A percentile compares a stretch with the other conserved stretches of the same genome.
Evolutionary conservation across 169 alveolate species (phyloP).

Genomic region (Plasmodium relictum): DNA sequence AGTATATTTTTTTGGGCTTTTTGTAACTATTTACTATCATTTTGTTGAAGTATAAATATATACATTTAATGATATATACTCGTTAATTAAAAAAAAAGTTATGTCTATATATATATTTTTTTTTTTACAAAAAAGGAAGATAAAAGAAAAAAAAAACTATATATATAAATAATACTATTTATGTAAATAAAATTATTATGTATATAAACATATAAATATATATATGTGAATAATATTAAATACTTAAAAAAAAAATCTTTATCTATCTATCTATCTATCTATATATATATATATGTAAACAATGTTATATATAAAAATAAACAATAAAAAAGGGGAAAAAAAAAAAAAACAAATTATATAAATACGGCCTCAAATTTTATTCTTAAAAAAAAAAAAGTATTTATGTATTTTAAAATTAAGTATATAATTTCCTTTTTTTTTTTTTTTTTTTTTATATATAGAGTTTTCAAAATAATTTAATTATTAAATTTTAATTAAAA

Average conservation of each 20-base stretch:
- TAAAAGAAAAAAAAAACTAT: too few species aligned
- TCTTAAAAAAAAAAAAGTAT: conserved; percentile 8
- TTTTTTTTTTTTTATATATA: not conserved
- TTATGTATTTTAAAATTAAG: not conserved
- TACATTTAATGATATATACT: too few species aligned
- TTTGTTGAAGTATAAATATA: too few species aligned
- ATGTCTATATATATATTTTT: too few species aligned
- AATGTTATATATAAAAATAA: not conserved
- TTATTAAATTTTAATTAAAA: conserved; percentile 64
- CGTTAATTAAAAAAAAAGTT: too few species aligned
- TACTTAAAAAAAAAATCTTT: not conserved
- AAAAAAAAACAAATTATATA: conserved; percentile 3
- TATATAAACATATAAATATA: too few species aligned
- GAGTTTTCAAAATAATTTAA: conserved; percentile 31
- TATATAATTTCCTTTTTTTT: not conserved
- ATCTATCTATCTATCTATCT: not conserved
- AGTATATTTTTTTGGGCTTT: conserved; percentile 28
- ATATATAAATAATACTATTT: too few species aligned
- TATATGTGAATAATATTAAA: too few species aligned
- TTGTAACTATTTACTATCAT: conserved; percentile 30
- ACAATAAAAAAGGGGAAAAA: not conserved
- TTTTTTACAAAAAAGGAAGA: too few species aligned
- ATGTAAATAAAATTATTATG: too few species aligned
- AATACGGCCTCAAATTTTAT: conserved; percentile 40
- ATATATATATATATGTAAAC: conserved; percentile 1